Evolutionary conservation across 2,329 filamentous ascomycete genomes (phyloP), one percentile per base, ranked within the genome.

Genomic region (Diaporthe helianthi): DNA sequence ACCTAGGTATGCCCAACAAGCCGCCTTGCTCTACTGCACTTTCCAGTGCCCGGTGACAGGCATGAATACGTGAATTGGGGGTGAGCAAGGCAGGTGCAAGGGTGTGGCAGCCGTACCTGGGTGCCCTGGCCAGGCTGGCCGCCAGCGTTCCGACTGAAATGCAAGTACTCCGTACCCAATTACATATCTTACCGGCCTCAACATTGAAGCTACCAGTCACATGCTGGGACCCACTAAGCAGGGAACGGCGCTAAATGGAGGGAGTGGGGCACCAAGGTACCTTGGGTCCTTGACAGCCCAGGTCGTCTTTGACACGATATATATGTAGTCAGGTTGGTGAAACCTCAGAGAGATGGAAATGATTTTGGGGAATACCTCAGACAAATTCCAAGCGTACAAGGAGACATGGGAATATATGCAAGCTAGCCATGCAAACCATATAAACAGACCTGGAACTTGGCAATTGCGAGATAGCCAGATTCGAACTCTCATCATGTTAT

Each of bases 181-280:
- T 61, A 41, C 41, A 46, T 33, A 47, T n/a, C 1, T 44, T 63
- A 46, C 58, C 58, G 33, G 58, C 44, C 58, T n/a, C n/a, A n/a
- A n/a, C n/a, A n/a, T n/a, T n/a, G n/a, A n/a, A n/a, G n/a, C n/a
- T 49, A 24, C 58, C 44, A 47, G 44, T 63, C 58, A 63, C 58
- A 61, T 63, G 58, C 58, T 36, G 44, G 10, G 58, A 36, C 58
- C 58, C 58, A 63, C 41, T 36, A 15, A 36, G 33, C 41, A 63
- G 58, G 41, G 44, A 63, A 49, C 24, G 58, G n/a, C 58, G 58
- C 58, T 63, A 63, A 63, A 63, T 47, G 58, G 4, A 49, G 19
- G 33, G 41, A 63, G 58, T 63, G 58, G 41, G 41, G 58, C 13
- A 36, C 58, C 19, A 10, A 47, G 10, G 36, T n/a, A n/a, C 54